A percentile compares a stretch with the other conserved stretches of the same genome.
phyloP scores from a whole-genome alignment of 768 basidiomycete genomes.

The Tylopilus vinaceipallidus region DNA sequence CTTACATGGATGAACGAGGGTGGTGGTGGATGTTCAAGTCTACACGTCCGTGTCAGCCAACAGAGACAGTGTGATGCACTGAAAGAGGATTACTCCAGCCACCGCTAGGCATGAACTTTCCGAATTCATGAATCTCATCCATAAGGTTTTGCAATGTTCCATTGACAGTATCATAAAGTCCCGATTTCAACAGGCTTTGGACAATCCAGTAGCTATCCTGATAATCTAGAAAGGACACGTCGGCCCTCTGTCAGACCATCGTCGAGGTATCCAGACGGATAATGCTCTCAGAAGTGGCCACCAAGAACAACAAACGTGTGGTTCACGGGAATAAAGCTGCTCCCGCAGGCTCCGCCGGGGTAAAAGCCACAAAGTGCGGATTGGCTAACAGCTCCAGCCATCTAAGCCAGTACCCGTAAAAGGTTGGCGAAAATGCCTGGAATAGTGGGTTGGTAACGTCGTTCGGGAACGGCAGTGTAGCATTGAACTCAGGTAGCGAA shows the following conservation, averaged over 20 bases:
- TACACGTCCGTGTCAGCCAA: slow-evolving; percentile 26
- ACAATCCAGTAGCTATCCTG: slow-evolving; percentile 85
- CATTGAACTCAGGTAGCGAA: slow-evolving; percentile 57
- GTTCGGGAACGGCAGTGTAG: slow-evolving; percentile 62
- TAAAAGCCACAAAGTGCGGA: slow-evolving; percentile 58
- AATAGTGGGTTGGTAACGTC: slow-evolving; percentile 70
- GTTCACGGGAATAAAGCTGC: slow-evolving; percentile 85
- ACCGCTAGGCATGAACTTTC: slow-evolving; percentile 95
- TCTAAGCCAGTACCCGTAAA: slow-evolving; percentile 84
- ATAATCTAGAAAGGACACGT: slow-evolving; percentile 38
- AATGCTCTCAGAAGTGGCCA: slow-evolving; percentile 81
- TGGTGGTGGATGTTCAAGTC: slow-evolving; percentile 88
- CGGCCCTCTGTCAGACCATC: neutral
- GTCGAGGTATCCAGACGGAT: slow-evolving; percentile 34
- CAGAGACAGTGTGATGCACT: no score
- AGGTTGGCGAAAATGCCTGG: slow-evolving; percentile 68
- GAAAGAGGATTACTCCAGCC: slow-evolving; percentile 72
- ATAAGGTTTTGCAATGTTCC: slow-evolving; percentile 89
- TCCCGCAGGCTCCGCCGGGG: slow-evolving; percentile 62
- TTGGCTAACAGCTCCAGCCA: slow-evolving; percentile 73
- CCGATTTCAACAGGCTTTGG: slow-evolving; percentile 81
- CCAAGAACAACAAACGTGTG: slow-evolving; percentile 91
- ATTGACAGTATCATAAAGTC: slow-evolving; percentile 70
- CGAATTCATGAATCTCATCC: slow-evolving; percentile 82
- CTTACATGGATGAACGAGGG: slow-evolving; percentile 80